A percentile compares a stretch with the other conserved stretches of the same genome.
Evolutionary conservation across 2,329 filamentous ascomycete genomes (phyloP).

Genomic region (Colletotrichum camelliae): DNA sequence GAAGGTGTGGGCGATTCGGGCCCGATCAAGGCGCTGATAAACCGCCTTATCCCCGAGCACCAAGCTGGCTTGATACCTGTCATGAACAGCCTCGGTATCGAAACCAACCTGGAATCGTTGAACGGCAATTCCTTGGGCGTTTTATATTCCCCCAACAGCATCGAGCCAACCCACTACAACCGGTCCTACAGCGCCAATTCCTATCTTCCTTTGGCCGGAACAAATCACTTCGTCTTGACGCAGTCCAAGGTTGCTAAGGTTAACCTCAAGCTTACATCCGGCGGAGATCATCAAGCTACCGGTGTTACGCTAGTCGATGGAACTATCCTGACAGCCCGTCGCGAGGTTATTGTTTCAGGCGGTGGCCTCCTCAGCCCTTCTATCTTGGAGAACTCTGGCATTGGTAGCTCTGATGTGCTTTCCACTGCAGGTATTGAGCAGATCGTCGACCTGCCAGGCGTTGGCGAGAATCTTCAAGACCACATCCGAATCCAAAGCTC

Average conservation of each 20-base stretch:
- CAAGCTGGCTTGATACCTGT: constrained; percentile 49
- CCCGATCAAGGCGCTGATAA: constrained; percentile 35
- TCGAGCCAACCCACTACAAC: constrained; percentile 51
- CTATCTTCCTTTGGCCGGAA: constrained; percentile 44
- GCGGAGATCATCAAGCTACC: constrained; percentile 13
- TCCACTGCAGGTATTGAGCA: constrained; percentile 49
- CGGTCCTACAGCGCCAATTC: constrained; percentile 51
- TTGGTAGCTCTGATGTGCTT: constrained; percentile 56
- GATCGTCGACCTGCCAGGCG: constrained; percentile 58
- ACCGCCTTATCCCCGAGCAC: constrained; percentile 46
- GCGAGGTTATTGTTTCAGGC: constrained; percentile 37
- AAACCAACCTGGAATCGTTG: constrained; percentile 47
- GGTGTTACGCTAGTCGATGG: constrained; percentile 29
- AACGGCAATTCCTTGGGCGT: constrained; percentile 55
- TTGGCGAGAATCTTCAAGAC: constrained; percentile 47
- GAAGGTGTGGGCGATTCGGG: constrained; percentile 24
- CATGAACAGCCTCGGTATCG: constrained; percentile 46
- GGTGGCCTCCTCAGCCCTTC: constrained; percentile 62
- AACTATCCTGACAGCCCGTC: constrained; percentile 27
- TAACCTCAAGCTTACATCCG: constrained; percentile 33
- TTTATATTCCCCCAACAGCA: constrained; percentile 53
- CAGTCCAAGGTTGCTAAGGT: constrained; percentile 42
- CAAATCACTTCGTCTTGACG: constrained; percentile 45
- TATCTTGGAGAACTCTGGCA: constrained; percentile 62
- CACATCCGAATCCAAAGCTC: constrained; percentile 36